Evolutionary conservation across 306 rosid genomes (phyloP), one percentile per base, ranked within the genome.

Genomic region (Abrus precatorius): DNA sequence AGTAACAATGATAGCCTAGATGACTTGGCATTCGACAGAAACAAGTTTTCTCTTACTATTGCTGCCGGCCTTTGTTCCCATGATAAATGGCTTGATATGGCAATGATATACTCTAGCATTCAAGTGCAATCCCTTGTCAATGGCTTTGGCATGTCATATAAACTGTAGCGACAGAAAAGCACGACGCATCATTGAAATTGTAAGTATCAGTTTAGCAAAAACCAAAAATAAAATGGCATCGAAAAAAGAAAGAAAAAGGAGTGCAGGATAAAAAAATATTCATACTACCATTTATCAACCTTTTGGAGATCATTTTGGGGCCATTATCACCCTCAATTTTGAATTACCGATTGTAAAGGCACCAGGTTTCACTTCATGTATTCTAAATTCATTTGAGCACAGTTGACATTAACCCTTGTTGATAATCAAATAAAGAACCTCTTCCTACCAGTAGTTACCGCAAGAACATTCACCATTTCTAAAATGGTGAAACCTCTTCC

Each of bases 381-480:
- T 70, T 53, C 33, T n/a, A 73, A 67, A 47, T 30, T 34, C 62
- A n/a, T 30, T 59, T 47, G 41, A 73, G 10, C 40, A 55, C 52
- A 34, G 69, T 76, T 43, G 72, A 74, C 48, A 38, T 43, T 55
- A 74, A 72, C 12, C 43, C 47, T 30, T 63, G 76, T 75, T 78
- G 71, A 74, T 47, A 75, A 68, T 65, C 44, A 72, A 76, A 63
- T 13, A 60, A 34, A 45, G 52, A 84, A 70, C 65, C 65, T 82
- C 68, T 79, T 54, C 32, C 83, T 85, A 87, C 91, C 91, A 87
- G 77, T 85, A 87, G 72, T 87, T 72, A 71, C 87, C 83, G 5
- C 91, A 87, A 67, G 90, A 87, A 76, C 90, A 87, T 52, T 87
- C 86, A 13, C 90, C 88, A 38, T 82, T 56, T 61, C 64, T 86